Evolutionary conservation across 164 flowering plant genomes (phyloP).

Genomic region (grape (Vitis vinifera)): ASM3070453v1 NC_081805.1:602001-602500

Average conservation of each 20-base stretch:
- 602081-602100: neutral
- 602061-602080: neutral
- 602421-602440: slow-evolving; percentile 21
- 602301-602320: too few species aligned
- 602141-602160: neutral
- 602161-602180: too few species aligned
- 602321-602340: too few species aligned
- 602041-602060: neutral
- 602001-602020: neutral
- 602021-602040: neutral
- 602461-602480: slow-evolving; percentile 68
- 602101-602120: neutral
- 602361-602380: neutral
- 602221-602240: too few species aligned
- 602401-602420: neutral
- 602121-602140: neutral
- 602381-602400: too few species aligned
- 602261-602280: too few species aligned
- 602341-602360: too few species aligned
- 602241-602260: too few species aligned
- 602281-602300: too few species aligned
- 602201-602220: too few species aligned
- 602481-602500: slow-evolving; percentile 71
- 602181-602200: too few species aligned
- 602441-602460: slow-evolving; percentile 74